Conservation (phyloP, 495 filamentous ascomycete genomes). For the Amorphotheca resinae region DNA sequence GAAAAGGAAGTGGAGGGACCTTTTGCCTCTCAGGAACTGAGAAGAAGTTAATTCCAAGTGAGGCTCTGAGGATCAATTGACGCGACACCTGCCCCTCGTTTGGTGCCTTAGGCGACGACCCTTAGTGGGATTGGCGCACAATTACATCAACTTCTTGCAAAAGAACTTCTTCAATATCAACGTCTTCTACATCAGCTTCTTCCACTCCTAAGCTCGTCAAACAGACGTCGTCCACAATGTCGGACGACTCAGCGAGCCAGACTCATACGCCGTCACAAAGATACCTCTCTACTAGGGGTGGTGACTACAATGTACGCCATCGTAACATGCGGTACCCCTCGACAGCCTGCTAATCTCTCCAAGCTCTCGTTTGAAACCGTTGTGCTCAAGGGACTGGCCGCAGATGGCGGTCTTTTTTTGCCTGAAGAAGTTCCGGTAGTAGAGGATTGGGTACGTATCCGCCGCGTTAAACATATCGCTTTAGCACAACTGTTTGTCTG, state of each 20-base stretch:
- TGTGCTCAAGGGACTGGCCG: conserved; percentile 80
- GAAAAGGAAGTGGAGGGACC: no score
- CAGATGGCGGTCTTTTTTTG: conserved; percentile 82
- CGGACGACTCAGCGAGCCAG: not conserved
- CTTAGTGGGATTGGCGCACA: no score
- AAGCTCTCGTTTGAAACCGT: conserved; percentile 86
- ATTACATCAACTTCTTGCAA: no score
- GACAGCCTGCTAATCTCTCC: conserved; percentile 7
- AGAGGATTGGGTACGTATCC: conserved; percentile 38
- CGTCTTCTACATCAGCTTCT: not conserved
- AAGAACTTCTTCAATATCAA: no score
- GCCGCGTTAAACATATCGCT: not conserved
- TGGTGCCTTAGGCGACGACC: no score
- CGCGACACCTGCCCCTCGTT: no score
- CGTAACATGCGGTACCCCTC: not conserved
- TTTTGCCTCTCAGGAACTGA: no score
- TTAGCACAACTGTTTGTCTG: not conserved
- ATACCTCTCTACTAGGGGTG: conserved; percentile 73
- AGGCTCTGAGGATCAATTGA: no score
- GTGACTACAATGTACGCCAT: conserved; percentile 54
- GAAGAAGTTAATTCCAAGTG: no score
- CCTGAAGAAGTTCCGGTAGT: conserved; percentile 67
- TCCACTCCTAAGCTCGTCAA: not conserved
- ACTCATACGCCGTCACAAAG: conserved; percentile 54
- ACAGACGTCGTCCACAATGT: not conserved